Evolutionary conservation across 768 basidiomycete genomes (phyloP).

Genomic region (Crassisporium funariophilum): DNA sequence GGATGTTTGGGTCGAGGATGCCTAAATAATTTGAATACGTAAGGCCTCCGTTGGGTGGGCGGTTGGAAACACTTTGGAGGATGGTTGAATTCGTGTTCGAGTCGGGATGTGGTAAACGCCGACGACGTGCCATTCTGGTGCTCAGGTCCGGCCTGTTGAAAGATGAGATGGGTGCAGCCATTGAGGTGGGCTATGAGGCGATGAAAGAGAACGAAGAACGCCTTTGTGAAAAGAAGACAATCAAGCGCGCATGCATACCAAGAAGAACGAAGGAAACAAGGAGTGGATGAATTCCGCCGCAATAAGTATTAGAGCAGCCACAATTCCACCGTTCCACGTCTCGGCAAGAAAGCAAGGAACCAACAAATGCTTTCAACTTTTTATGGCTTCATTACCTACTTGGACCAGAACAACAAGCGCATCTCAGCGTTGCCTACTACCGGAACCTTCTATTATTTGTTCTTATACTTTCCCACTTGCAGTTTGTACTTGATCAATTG

Average conservation of each 20-base stretch:
- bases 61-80: conserved; percentile 10
- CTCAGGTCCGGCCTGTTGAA: conserved; percentile 27
- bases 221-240: conserved; percentile 9
- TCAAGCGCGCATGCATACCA: conserved; percentile 8
- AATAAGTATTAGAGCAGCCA: conserved; percentile 3
- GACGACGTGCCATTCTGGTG: conserved; percentile 20
- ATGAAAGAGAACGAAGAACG: conserved; percentile 4
- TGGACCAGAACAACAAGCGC: background rate
- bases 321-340: conserved; percentile 16
- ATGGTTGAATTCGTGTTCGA: conserved; percentile 19
- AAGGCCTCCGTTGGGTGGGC: conserved; percentile 9
- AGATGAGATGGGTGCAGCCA: conserved; percentile 17
- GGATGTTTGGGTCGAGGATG: conserved; percentile 15
- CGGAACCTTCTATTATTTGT: too few species aligned
- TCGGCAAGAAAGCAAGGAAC: conserved; percentile 15
- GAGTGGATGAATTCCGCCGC: conserved; percentile 1
- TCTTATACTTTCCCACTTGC: too few species aligned
- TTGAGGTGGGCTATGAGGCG: conserved; percentile 6
- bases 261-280: conserved; percentile 12
- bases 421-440: too few species aligned
- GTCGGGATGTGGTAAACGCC: conserved; percentile 23
- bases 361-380: conserved; percentile 4
- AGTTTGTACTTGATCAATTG: too few species aligned
- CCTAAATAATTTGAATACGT: conserved; percentile 26
- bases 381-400: conserved; percentile 11